These are phyloP conservation scores for Begonia peltatifolia DNA, from an alignment of 306 rosid species.

Conservation along the genomic window DNA sequence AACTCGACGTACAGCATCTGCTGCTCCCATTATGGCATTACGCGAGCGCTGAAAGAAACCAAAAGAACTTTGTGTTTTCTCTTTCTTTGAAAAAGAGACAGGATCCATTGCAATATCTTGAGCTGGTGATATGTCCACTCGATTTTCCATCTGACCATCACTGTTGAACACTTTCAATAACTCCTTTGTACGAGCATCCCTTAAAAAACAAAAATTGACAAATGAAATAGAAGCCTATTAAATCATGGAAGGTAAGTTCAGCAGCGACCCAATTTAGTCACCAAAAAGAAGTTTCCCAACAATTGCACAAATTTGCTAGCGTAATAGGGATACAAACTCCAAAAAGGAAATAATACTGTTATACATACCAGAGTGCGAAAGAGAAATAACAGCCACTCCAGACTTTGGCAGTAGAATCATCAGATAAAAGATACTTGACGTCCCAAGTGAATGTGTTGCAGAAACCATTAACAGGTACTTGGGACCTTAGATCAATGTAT, in stretches of 20 bases:
- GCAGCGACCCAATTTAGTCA: background rate
- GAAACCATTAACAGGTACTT: slow-evolving; percentile 47
- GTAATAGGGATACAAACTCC: background rate
- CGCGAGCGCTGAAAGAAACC: slow-evolving; percentile 97
- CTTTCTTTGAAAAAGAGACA: slow-evolving; percentile 49
- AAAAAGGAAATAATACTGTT: background rate
- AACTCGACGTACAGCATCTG: slow-evolving; percentile 94
- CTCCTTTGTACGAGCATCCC: slow-evolving; percentile 95
- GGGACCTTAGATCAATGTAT: slow-evolving; percentile 77
- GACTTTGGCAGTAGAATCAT: slow-evolving; percentile 56
- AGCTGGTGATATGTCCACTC: slow-evolving; percentile 39
- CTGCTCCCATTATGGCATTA: slow-evolving; percentile 87
- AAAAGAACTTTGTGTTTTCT: slow-evolving; percentile 57
- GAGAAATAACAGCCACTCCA: slow-evolving; percentile 84
- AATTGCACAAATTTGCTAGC: background rate
- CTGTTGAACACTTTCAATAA: slow-evolving; percentile 72
- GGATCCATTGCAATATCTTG: slow-evolving; percentile 59
- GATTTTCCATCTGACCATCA: slow-evolving; percentile 82
- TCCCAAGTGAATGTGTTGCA: slow-evolving; percentile 55
- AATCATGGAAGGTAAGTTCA: slow-evolving; percentile 2
- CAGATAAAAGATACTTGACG: slow-evolving; percentile 59
- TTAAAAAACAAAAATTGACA: slow-evolving; percentile 9
- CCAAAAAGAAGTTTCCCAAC: slow-evolving; percentile 1
- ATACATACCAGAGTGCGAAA: slow-evolving; percentile 70
- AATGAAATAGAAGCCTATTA: background rate